A percentile compares a stretch with the other conserved stretches of the same genome.
Conservation (phyloP, 2,329 filamentous ascomycete genomes). For the Arthrobotrys sinensis region DNA sequence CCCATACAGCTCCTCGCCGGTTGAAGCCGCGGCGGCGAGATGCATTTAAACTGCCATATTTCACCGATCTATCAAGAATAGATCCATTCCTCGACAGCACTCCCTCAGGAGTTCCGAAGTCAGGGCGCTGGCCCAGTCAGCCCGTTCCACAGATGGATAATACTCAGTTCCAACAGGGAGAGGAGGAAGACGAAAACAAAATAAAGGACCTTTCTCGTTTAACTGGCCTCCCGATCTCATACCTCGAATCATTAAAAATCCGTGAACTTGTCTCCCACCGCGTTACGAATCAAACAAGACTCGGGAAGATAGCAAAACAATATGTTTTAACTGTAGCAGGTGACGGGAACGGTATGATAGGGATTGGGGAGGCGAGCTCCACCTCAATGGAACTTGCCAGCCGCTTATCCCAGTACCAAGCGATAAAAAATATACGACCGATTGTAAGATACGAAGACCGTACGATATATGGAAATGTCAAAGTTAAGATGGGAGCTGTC, state of each 20-base stretch:
- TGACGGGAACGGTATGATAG: slow-evolving; percentile 86
- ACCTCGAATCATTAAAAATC: slow-evolving; percentile 73
- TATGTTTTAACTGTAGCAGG: slow-evolving; percentile 87
- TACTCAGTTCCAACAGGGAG: slow-evolving; percentile 65
- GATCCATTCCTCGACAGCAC: slow-evolving; percentile 63
- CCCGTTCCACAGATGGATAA: slow-evolving; percentile 63
- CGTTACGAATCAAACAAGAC: slow-evolving; percentile 93
- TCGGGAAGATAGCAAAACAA: slow-evolving; percentile 87
- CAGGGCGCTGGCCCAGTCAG: slow-evolving; percentile 62
- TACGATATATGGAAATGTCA: slow-evolving; percentile 89
- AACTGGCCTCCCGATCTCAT: slow-evolving; percentile 71
- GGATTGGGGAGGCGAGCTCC: slow-evolving; percentile 91
- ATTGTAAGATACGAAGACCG: slow-evolving; percentile 90
- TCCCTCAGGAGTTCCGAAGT: slow-evolving; percentile 49
- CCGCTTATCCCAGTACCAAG: slow-evolving; percentile 82
- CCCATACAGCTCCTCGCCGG: background rate
- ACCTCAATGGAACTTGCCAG: slow-evolving; percentile 78
- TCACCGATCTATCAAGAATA: slow-evolving; percentile 63
- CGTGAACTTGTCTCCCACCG: slow-evolving; percentile 82
- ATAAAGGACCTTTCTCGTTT: slow-evolving; percentile 69
- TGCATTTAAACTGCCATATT: slow-evolving; percentile 61
- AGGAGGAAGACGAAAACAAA: slow-evolving; percentile 68
- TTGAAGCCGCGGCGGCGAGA: slow-evolving; percentile 60
- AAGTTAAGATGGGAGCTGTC: slow-evolving; percentile 88
- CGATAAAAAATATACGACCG: slow-evolving; percentile 94